Percentiles rank a stretch among this genome's conserved stretches.
These are phyloP conservation scores for Beauveria australis DNA, from an alignment of 2,329 filamentous ascomycete species.

Conservation along the genomic window DNA sequence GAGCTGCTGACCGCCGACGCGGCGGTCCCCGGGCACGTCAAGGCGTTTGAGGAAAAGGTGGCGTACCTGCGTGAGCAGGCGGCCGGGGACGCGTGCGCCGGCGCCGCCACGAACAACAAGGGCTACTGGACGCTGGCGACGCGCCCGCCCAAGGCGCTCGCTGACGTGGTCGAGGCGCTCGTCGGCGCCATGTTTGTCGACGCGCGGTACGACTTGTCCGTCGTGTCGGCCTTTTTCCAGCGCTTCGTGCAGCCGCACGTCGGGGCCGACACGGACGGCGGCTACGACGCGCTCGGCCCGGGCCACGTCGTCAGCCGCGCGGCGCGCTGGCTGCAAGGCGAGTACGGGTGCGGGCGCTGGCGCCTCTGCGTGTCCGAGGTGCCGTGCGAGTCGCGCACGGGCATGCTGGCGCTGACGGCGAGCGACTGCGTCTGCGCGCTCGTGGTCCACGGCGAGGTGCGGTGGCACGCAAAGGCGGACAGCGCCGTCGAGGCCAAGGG, in stretches of 20 bases:
- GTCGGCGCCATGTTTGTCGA: slow-evolving; percentile 90
- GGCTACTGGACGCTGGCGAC: slow-evolving; percentile 63
- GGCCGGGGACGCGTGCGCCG: slow-evolving; percentile 22
- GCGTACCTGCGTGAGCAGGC: slow-evolving; percentile 38
- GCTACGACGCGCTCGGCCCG: slow-evolving; percentile 74
- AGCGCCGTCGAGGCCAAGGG: slow-evolving; percentile 69
- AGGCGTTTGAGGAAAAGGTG: slow-evolving; percentile 50
- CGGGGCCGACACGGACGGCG: slow-evolving; percentile 60
- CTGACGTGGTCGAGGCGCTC: slow-evolving; percentile 84
- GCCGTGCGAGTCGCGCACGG: slow-evolving; percentile 31
- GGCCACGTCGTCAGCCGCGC: slow-evolving; percentile 77
- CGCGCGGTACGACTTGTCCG: slow-evolving; percentile 65
- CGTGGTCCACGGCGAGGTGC: slow-evolving; percentile 63
- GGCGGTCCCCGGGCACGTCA: slow-evolving; percentile 33
- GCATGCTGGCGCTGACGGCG: slow-evolving; percentile 27
- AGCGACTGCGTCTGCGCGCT: slow-evolving; percentile 61
- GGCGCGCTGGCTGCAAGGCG: slow-evolving; percentile 51
- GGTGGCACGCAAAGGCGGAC: slow-evolving; percentile 52
- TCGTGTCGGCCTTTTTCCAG: slow-evolving; percentile 73
- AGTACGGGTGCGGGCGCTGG: slow-evolving; percentile 57
- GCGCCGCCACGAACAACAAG: slow-evolving; percentile 12
- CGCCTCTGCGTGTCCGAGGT: slow-evolving; percentile 44
- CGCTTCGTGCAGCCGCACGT: slow-evolving; percentile 69
- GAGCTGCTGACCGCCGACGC: slow-evolving; percentile 54
- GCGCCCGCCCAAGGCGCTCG: slow-evolving; percentile 64